Conservation (phyloP, 73 alveolate species). For the Tetrahymena thermophila region DNA sequence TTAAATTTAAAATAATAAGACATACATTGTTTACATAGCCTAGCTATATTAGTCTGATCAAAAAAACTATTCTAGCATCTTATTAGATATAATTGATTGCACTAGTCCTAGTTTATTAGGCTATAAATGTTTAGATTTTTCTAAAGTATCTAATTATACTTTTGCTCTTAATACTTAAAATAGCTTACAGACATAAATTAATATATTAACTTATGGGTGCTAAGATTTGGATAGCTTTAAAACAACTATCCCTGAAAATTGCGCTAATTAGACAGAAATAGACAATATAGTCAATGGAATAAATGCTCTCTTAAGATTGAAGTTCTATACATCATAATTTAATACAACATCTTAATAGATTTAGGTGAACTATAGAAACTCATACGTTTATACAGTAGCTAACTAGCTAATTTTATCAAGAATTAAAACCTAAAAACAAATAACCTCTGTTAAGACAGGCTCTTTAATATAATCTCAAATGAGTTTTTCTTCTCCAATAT, state of each 20-base stretch:
- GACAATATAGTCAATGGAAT: not conserved
- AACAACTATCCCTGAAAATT: not conserved
- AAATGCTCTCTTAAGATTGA: not conserved
- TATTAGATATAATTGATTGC: not conserved
- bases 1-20: too few species aligned
- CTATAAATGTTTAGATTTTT: not conserved
- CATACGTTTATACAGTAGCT: not conserved
- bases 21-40: not conserved
- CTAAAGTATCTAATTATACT: not conserved
- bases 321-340: not conserved
- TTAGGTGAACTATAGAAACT: not conserved
- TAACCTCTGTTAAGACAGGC: not conserved
- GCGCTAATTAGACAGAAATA: not conserved
- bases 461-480: not conserved
- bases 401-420: not conserved
- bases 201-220: not conserved
- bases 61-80: not conserved
- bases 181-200: not conserved
- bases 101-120: not conserved
- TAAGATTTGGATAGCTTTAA: not conserved
- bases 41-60: not conserved
- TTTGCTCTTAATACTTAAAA: not conserved
- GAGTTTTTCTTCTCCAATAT: not conserved
- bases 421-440: not conserved
- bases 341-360: not conserved